Conservation (phyloP, 73 alveolate genomes). For the Blepharisma japonicum region DNA sequence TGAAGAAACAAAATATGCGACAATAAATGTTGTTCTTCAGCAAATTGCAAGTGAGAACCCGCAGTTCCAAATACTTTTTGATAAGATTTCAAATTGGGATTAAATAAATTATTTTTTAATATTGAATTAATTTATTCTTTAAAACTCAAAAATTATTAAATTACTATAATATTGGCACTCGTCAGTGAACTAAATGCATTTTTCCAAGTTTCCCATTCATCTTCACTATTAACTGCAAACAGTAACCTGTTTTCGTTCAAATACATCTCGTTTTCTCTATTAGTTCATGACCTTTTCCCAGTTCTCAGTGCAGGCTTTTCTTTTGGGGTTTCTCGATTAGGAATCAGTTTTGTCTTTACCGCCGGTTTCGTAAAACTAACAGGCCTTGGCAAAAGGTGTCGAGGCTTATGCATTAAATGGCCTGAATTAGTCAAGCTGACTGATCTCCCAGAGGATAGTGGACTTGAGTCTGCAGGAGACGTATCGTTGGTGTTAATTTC, state of each 20-base stretch:
- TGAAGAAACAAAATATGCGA: conserved; percentile 5
- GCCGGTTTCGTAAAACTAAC: background rate
- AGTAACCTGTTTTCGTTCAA: background rate
- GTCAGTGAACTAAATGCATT: background rate
- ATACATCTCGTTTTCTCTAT: background rate
- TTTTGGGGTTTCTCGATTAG: background rate
- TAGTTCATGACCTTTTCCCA: background rate
- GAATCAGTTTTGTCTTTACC: background rate
- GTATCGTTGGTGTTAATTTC: background rate
- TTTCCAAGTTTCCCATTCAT: conserved; percentile 4
- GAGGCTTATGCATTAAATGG: background rate
- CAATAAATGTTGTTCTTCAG: conserved; percentile 50
- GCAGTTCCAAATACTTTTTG: conserved; percentile 46
- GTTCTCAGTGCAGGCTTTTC: background rate
- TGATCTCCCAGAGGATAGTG: background rate
- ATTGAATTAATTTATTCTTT: too few relatives aligned
- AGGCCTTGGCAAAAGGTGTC: background rate
- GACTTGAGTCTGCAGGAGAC: background rate
- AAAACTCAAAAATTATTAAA: too few relatives aligned
- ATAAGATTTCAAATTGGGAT: conserved; percentile 13
- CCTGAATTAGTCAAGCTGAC: background rate
- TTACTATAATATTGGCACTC: background rate
- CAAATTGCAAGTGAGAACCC: conserved; percentile 59
- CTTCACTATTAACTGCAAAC: background rate
- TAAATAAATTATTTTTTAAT: background rate